Conservation (phyloP, 129 eudicot species). For the Chrysanthemum makinoi region DNA sequence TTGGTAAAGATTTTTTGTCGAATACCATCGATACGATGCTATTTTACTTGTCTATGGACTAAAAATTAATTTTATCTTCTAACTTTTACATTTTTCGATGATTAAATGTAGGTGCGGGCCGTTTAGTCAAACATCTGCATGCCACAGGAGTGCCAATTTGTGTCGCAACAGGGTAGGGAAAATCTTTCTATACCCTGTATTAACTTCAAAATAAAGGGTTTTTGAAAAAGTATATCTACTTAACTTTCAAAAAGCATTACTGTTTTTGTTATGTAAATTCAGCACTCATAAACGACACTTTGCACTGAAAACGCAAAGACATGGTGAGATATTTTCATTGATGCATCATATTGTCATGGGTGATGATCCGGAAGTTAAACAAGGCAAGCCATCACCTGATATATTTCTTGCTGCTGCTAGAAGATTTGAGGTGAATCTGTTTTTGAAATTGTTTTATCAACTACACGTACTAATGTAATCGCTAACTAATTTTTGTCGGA, state of each 20-base stretch:
- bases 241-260: conserved; percentile 13
- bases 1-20: too few species aligned
- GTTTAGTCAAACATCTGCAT: conserved; percentile 76
- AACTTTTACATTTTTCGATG: background rate
- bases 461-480: background rate
- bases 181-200: background rate
- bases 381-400: conserved; percentile 98
- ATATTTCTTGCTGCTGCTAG: conserved; percentile 84
- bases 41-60: background rate
- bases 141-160: conserved; percentile 77
- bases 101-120: conserved; percentile 61
- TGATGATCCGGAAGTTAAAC: conserved; percentile 97
- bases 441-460: background rate
- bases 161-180: conserved; percentile 88
- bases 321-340: conserved; percentile 75
- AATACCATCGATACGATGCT: too few species aligned
- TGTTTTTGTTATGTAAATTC: conserved; percentile 18
- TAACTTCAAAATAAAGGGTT: background rate
- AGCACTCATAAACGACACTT: conserved; percentile 82
- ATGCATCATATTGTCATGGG: conserved; percentile 97
- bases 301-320: conserved; percentile 84
- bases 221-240: background rate
- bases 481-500: background rate
- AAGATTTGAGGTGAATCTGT: conserved; percentile 78
- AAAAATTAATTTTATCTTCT: background rate